These are phyloP conservation scores for sweet orange (Citrus sinensis) DNA, from an alignment of 345 rosid genomes.

Conservation along the genomic window DNA sequence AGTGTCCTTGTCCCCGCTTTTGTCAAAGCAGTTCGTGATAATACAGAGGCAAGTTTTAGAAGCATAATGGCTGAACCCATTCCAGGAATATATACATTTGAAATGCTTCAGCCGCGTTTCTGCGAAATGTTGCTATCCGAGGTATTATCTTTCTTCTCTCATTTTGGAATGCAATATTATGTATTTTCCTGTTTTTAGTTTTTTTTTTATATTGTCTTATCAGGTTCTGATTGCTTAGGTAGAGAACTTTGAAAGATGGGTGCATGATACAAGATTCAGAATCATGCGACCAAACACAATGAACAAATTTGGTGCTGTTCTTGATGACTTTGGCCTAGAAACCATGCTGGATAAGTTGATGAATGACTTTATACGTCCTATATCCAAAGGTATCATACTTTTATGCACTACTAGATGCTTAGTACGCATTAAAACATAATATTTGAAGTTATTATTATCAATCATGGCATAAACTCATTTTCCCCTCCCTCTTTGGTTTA, in stretches of 20 bases:
- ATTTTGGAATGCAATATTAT: neutral
- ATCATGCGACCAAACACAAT: conserved; percentile 96
- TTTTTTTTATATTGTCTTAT: conserved; percentile 30
- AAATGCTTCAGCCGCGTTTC: conserved; percentile 72
- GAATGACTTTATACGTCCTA: conserved; percentile 74
- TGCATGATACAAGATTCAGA: conserved; percentile 54
- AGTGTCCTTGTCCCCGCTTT: conserved; percentile 75
- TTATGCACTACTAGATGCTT: neutral
- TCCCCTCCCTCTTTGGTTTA: neutral
- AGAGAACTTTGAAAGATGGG: conserved; percentile 89
- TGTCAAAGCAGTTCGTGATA: conserved; percentile 54
- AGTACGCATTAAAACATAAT: neutral
- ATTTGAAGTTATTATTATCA: neutral
- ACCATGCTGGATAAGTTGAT: conserved; percentile 81
- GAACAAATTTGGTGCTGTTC: conserved; percentile 90
- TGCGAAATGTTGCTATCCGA: conserved; percentile 70
- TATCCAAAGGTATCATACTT: conserved; percentile 54
- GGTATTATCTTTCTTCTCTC: conserved; percentile 38
- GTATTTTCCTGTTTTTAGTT: conserved; percentile 18
- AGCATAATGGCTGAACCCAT: conserved; percentile 56
- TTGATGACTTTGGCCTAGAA: conserved; percentile 94
- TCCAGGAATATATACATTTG: conserved; percentile 73
- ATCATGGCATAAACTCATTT: neutral
- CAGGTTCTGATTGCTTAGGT: conserved; percentile 61
- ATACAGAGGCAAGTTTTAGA: conserved; percentile 60